phyloP scores from a whole-genome alignment of 768 basidiomycete species.

The Psilocybe tampanensis region DNA sequence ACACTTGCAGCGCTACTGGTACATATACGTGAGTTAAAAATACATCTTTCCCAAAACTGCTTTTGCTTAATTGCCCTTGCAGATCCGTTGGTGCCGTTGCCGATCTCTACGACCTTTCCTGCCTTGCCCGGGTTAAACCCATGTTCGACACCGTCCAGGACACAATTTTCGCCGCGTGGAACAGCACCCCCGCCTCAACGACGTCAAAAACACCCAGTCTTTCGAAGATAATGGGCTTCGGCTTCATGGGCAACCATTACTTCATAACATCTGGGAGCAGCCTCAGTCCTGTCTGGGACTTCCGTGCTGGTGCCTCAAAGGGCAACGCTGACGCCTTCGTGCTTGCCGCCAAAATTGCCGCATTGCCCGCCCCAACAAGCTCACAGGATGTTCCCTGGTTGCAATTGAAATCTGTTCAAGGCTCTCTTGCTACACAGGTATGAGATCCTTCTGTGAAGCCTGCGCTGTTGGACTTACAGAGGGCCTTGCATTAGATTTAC shows the following conservation, averaged over 20 bases:
- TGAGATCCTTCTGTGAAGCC: conserved; percentile 35
- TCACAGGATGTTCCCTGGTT: conserved; percentile 57
- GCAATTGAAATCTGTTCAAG: conserved; percentile 45
- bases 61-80: not conserved
- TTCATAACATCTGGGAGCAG: conserved; percentile 51
- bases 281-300: conserved; percentile 57
- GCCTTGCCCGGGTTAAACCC: conserved; percentile 33
- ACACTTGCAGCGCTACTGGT: conserved; percentile 47
- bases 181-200: not conserved
- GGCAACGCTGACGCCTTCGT: conserved; percentile 50
- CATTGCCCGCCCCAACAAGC: conserved; percentile 43
- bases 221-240: conserved; percentile 14
- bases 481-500: conserved; percentile 35
- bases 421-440: conserved; percentile 49
- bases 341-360: conserved; percentile 43
- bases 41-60: not conserved
- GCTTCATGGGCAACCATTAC: conserved; percentile 50
- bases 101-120: conserved; percentile 57
- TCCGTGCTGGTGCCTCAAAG: conserved; percentile 41
- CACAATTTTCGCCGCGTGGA: conserved; percentile 23
- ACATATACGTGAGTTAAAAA: conserved; percentile 41
- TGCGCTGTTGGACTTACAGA: not conserved
- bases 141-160: conserved; percentile 34
- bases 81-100: conserved; percentile 52
- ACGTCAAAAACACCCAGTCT: conserved; percentile 5